Base-by-base conservation (phyloP, 2,329 filamentous ascomycete species). In the Diaporthe velutina region DNA sequence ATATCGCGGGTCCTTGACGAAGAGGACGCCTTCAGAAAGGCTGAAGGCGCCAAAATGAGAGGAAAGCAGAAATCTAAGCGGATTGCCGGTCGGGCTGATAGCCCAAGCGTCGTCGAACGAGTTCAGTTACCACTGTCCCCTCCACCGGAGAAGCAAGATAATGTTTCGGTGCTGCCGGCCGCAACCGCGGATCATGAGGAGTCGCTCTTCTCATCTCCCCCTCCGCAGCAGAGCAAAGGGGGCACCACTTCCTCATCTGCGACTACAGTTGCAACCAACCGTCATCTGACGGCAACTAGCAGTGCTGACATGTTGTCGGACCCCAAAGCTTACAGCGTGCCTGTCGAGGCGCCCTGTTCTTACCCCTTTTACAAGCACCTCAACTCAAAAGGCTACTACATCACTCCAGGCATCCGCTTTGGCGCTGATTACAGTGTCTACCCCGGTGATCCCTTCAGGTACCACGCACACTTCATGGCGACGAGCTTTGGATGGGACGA, bases 371-470 rank as follows among this genome's bases (percentile, higher is more conserved):
- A 95, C 84, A 91, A 90, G 48, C 93, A 97, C 81, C 87, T 99
- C 35, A 94, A 98, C 80, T 87, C 89, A 10, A 88, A 90, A 25
- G 94, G 93, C 67, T 98, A 96, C 84, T 98, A 93, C 85, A 92
- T 97, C 80, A 96, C 95, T 72, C 97, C 97, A 1, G 97, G 97
- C 12, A 88, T 99, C 70, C 94, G 97, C 35, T 99, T 99, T 80
- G 97, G 97, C 35, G 97, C 96, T 79, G 92, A 97, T 80, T 98
- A 98, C 84, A 95, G 95, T 78, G 95, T 97, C 7, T 99, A 99
- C 80, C 97, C 97, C 0, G 97, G 97, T 60, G 97, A 99, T 82
- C 95, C 97, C 1, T 87, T 99, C 70, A 93, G 97, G 15, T 99
- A 97, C 82, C 97, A 99, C 83, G 97, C 95, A 60, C 97, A 99